These are phyloP conservation scores for Cladophialophora bantiana DNA, from an alignment of 2,329 filamentous ascomycete genomes.

Conservation along the genomic window DNA sequence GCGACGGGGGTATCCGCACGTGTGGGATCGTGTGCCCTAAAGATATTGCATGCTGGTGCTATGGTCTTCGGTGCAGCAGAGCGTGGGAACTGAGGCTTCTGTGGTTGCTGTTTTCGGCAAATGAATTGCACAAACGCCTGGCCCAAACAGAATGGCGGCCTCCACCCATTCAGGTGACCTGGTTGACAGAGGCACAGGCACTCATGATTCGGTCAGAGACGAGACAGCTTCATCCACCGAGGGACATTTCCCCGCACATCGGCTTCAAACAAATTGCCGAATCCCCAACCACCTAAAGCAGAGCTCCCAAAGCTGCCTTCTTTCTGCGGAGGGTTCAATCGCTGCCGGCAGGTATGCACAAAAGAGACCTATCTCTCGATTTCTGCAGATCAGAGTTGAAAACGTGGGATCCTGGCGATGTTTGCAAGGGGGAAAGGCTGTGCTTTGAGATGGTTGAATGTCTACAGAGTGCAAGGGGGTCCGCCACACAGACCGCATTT, in stretches of 20 bases:
- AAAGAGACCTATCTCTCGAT: not conserved
- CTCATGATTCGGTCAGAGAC: conserved; percentile 1
- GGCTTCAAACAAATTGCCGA: conserved; percentile 34
- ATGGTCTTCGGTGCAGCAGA: not conserved
- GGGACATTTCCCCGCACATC: conserved; percentile 27
- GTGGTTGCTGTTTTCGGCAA: conserved; percentile 23
- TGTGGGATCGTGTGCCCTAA: not conserved
- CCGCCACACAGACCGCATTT: not conserved
- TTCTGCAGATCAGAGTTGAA: conserved; percentile 14
- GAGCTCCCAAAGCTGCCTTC: not conserved
- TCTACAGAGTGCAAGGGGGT: not conserved
- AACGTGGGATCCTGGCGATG: conserved; percentile 18
- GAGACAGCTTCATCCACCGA: conserved; percentile 13
- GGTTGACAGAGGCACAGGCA: not conserved
- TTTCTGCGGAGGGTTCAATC: conserved; percentile 3
- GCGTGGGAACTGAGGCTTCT: not conserved
- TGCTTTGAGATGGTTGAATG: not conserved
- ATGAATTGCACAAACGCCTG: conserved; percentile 19
- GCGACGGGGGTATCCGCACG: not conserved
- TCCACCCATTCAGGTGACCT: conserved; percentile 1
- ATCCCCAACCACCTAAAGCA: not conserved
- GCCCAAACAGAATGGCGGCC: not conserved
- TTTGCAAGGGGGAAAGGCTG: not conserved
- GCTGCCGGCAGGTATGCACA: not conserved
- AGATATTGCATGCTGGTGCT: not conserved